phyloP scores from a whole-genome alignment of 1,284 basidiomycete species.

The Cutaneotrichosporon mucoides region DNA sequence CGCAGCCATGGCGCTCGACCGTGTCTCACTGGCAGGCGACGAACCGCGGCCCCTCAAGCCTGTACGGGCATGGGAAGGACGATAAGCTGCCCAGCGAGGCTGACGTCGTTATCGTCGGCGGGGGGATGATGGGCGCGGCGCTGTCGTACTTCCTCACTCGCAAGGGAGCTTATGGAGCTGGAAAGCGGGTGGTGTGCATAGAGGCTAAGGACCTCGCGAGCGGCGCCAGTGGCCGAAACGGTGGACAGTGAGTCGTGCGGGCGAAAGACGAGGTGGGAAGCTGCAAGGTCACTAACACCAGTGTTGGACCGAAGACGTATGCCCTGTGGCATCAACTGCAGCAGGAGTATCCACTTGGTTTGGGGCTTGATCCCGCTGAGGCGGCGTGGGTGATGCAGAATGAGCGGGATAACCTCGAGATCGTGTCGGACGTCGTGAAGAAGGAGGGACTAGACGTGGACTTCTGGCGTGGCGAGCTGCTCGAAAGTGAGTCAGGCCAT shows the following conservation, averaged over 20 bases:
- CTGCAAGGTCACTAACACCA: too few species aligned
- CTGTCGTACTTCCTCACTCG: constrained; percentile 35
- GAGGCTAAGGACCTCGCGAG: constrained; percentile 41
- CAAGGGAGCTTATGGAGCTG: constrained; percentile 18
- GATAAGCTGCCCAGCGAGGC: constrained; percentile 22
- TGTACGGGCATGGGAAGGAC: constrained; percentile 21
- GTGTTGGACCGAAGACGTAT: constrained; percentile 24
- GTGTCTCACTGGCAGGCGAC: constrained; percentile 32
- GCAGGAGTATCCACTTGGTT: constrained; percentile 17
- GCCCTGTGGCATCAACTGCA: constrained; percentile 14
- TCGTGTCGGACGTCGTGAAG: constrained; percentile 19
- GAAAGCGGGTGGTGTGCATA: constrained; percentile 28
- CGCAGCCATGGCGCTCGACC: constrained; percentile 25
- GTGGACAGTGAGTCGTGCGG: constrained; percentile 26
- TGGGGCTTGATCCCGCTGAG: constrained; percentile 14
- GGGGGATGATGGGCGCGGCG: constrained; percentile 32
- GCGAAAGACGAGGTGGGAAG: too few species aligned
- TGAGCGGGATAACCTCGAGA: constrained; percentile 32
- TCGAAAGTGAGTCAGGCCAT: constrained; percentile 20
- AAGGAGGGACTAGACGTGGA: constrained; percentile 26
- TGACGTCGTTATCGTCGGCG: constrained; percentile 38
- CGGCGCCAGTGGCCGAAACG: constrained; percentile 42
- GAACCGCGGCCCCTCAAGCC: constrained; percentile 21
- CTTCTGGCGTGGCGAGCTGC: constrained; percentile 29
- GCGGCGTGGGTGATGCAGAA: constrained; percentile 20